phyloP scores from a whole-genome alignment of 345 rosid genomes.

The Euphorbia lathyris region DNA sequence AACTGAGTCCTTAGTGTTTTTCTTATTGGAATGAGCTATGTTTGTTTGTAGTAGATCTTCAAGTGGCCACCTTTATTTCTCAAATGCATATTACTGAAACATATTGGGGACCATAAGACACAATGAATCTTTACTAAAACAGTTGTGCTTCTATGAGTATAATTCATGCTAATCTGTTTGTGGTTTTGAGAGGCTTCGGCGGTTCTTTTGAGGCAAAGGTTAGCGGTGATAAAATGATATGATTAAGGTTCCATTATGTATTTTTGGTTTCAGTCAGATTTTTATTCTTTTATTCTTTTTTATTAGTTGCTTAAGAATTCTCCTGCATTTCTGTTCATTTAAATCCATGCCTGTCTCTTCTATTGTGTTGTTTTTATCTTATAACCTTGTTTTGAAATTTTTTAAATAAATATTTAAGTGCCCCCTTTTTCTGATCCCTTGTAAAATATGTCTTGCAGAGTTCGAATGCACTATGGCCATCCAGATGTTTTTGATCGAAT shows the following conservation, averaged over 20 bases:
- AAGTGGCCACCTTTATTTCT: background rate
- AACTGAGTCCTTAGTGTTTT: background rate
- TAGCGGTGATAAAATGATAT: background rate
- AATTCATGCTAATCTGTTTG: background rate
- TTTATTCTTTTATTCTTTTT: too few species aligned
- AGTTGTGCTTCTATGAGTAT: background rate
- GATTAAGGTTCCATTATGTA: background rate
- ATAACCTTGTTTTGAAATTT: background rate
- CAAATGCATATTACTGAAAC: background rate
- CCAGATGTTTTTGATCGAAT: slow-evolving; percentile 97
- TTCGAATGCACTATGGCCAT: slow-evolving; percentile 99
- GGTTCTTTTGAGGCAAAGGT: background rate
- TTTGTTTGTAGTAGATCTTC: background rate
- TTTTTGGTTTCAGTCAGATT: too few species aligned
- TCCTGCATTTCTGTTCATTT: background rate
- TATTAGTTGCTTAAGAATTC: background rate
- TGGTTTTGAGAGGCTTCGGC: background rate
- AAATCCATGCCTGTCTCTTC: background rate
- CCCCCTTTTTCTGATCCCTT: background rate
- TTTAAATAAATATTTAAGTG: background rate
- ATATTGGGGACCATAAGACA: background rate
- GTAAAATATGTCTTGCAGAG: slow-evolving; percentile 51
- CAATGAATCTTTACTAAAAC: background rate
- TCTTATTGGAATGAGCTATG: background rate
- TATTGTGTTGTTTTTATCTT: background rate